Evolutionary conservation across 2,329 filamentous ascomycete species (phyloP), one percentile per base, ranked within the genome.

Genomic region (Bipolaris cookei): DNA sequence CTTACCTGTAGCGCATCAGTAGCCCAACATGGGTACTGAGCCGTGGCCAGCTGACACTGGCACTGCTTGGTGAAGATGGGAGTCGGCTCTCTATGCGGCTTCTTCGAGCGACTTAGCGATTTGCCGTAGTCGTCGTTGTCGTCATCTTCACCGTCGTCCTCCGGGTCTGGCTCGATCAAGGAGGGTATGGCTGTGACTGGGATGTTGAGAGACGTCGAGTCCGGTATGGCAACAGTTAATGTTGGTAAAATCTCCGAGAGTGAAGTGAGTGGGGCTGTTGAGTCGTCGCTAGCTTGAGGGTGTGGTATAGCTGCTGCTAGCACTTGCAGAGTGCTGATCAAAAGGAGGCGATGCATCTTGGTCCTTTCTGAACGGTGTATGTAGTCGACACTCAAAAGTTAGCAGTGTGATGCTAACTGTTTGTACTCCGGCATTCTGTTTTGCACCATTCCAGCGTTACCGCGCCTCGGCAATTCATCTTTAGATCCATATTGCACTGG

Each of bases 61-160:
- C 68, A 73, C 91, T 32, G 82, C 78, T 51, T 81, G 77, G n/a
- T 84, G 74, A 45, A 95, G 76, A 28, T 86, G 79, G 38, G 78
- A 70, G 62, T 87, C 78, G 56, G 80, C 76, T 16, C 81, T 73
- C 25, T 89, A 65, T 52, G 84, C 78, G 44, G 84, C 81, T 6
- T 85, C 83, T 45, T 60, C 4, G 58, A 52, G 20, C 54, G 51
- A 25, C 54, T 54, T n/a, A 13, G 25, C 8, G 37, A 23, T 25
- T 21, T 21, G 35, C 34, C 53, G 23, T 48, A 34, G 4, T 32
- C 32, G 21, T 43, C 45, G 7, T 35, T 10, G 45, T 66, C 34
- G 50, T 55, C 50, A 18, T n/a, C 20, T 10, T 16, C 30, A 35
- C 43, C n/a, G 44, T 64, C 23, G 51, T 57, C 43, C 13, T 48